Evolutionary conservation across 805 yeast genomes (phyloP).

Genomic region (Alloascoidea hylecoeti): DNA sequence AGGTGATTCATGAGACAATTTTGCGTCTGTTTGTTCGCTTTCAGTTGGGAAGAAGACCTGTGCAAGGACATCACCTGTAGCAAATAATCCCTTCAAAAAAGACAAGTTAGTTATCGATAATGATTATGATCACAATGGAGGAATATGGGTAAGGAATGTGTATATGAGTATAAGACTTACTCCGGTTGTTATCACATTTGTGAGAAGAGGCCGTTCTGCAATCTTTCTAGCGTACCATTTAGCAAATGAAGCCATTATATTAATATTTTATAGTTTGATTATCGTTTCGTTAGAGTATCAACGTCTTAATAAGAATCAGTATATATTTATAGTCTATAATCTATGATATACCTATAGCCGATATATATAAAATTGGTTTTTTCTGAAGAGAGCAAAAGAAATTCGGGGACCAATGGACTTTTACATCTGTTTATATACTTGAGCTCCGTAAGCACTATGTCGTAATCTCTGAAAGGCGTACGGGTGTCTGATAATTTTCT

Average conservation of each 20-base stretch:
- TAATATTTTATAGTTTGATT: too few species aligned
- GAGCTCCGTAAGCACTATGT: too few species aligned
- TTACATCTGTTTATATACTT: too few species aligned
- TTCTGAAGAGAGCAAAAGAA: too few species aligned
- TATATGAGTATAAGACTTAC: constrained; percentile 10
- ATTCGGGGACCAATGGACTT: too few species aligned
- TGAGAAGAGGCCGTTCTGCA: constrained; percentile 21
- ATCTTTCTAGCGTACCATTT: constrained; percentile 15
- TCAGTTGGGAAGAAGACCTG: constrained; percentile 34
- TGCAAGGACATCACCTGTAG: constrained; percentile 64
- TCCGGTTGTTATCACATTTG: constrained; percentile 36
- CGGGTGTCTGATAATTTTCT: too few species aligned
- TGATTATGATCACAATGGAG: not conserved
- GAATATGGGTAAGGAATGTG: constrained; percentile 4
- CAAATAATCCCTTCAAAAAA: constrained; percentile 30
- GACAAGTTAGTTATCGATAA: not conserved
- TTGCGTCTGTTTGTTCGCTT: constrained; percentile 5
- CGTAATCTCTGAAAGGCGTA: too few species aligned
- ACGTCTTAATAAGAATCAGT: too few species aligned
- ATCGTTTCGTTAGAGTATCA: too few species aligned
- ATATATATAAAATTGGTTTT: too few species aligned
- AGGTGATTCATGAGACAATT: not conserved
- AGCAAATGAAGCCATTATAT: constrained; percentile 2
- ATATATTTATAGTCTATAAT: too few species aligned
- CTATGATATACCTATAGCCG: too few species aligned